Base-by-base conservation (phyloP, 352 stramenopile species). In the Phytophthora europaea region DNA sequence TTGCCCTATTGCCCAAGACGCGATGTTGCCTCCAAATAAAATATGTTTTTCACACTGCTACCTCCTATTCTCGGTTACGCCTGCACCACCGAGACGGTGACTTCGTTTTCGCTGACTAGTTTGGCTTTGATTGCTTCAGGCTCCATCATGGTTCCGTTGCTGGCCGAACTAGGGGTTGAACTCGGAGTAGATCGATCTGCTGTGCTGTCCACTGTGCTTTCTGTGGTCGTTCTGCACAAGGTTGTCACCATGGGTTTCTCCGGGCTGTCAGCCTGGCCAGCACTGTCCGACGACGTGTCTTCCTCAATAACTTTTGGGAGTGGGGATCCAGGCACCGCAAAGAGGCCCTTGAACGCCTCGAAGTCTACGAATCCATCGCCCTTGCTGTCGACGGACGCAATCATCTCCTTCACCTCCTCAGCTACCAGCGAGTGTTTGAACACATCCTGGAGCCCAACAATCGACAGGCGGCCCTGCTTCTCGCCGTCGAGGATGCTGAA, bases 401-500 rank as follows among this genome's bases (percentile, higher is more conserved):
- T 96, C 83, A 98, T 97, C 63, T 97, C 86, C 61, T 97, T 87
- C 45, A 98, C 89, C 65, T 95, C 86, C n/a, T 95, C 84, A 0
- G 88, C 72, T 20, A 94, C 81, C 67, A 98, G 93, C 67, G 94
- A 94, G 62, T 95, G 85, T 77, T 87, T 95, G 74, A 97, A 97
- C 60, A 98, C 81, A 43, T 96, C 85, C 57, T 94, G 83, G 18
- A 97, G 76, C 34, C 96, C 89, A 48, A 98, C 85, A 69, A 97
- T 90, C 51, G 94, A 98, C 2, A 99, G 87, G n/a, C 85, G 93
- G 2, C 93, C 94, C 33, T 87, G 96, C 52, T 96, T 94, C 78
- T 98, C 92, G 50, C 81, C 84, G 70, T 99, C 94, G 20, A 98
- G 75, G 58, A 95, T 81, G 40, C 92, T 80, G 63, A 98, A 98